These are phyloP conservation scores for Agrocybe pediades DNA, from an alignment of 768 basidiomycete species.

Conservation along the genomic window DNA sequence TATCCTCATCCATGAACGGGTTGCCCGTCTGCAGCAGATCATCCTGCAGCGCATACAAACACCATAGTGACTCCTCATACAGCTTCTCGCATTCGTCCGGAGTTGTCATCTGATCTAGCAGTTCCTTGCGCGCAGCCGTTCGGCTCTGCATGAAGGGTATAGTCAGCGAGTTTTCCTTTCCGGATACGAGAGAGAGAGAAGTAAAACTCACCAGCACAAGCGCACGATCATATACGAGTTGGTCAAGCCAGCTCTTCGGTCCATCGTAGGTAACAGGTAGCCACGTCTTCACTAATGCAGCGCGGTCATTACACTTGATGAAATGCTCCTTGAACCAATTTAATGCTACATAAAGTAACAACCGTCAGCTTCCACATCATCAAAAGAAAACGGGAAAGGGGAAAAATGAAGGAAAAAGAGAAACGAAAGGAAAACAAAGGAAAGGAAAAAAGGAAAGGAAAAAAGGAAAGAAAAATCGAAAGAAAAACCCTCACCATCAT, in stretches of 20 bases:
- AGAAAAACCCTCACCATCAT: constrained; percentile 55
- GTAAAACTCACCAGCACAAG: constrained; percentile 68
- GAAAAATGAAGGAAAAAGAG: too few species aligned
- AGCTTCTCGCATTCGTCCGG: constrained; percentile 89
- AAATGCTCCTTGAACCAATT: constrained; percentile 94
- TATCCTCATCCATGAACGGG: constrained; percentile 84
- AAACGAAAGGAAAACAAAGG: too few species aligned
- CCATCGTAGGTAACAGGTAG: constrained; percentile 81
- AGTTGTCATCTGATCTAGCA: constrained; percentile 73
- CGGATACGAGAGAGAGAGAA: not conserved
- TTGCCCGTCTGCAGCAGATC: constrained; percentile 81
- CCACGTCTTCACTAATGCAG: constrained; percentile 87
- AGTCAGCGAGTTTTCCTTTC: not conserved
- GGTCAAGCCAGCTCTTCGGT: constrained; percentile 83
- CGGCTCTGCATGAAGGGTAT: constrained; percentile 65
- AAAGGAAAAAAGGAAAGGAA: too few species aligned
- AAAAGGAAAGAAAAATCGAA: not conserved
- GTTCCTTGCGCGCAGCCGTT: constrained; percentile 88
- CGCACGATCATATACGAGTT: constrained; percentile 91
- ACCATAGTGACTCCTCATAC: constrained; percentile 95
- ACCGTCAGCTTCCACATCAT: constrained; percentile 4
- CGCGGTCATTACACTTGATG: constrained; percentile 92
- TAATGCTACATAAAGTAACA: constrained; percentile 49
- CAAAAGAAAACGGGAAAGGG: too few species aligned
- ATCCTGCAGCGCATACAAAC: constrained; percentile 90